Conservation (phyloP, 2,329 filamentous ascomycete genomes). For the Ophiocordyceps unilateralis region DNA sequence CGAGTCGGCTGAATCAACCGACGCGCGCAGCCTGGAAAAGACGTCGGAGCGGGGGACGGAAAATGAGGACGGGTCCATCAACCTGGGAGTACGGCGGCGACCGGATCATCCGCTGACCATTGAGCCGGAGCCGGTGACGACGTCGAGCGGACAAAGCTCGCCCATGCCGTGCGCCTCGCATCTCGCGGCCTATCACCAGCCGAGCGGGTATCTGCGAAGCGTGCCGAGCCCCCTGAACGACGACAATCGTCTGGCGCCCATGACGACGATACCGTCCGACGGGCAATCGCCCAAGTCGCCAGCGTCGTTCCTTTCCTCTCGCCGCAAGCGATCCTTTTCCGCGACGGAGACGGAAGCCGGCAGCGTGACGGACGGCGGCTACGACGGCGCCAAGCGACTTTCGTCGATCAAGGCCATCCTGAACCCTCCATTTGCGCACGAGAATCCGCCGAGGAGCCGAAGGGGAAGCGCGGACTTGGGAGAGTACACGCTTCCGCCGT, state of each 20-base stretch:
- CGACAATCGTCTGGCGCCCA: conserved; percentile 41
- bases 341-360: conserved; percentile 34
- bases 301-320: conserved; percentile 39
- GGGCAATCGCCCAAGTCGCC: conserved; percentile 42
- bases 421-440: conserved; percentile 32
- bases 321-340: conserved; percentile 52
- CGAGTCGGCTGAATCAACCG: conserved; percentile 29
- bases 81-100: conserved; percentile 37
- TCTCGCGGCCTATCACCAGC: conserved; percentile 34
- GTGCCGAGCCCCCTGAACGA: conserved; percentile 26
- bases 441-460: conserved; percentile 7
- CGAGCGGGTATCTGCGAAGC: conserved; percentile 20
- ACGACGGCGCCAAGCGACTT: conserved; percentile 40
- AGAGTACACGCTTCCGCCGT: conserved; percentile 23
- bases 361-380: conserved; percentile 17
- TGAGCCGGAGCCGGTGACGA: conserved; percentile 26
- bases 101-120: conserved; percentile 26
- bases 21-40: conserved; percentile 18
- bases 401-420: conserved; percentile 64
- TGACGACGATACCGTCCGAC: conserved; percentile 31
- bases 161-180: conserved; percentile 25
- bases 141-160: conserved; percentile 25
- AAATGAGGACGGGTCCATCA: conserved; percentile 48
- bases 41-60: conserved; percentile 34
- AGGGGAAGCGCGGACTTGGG: conserved; percentile 17